Evolutionary conservation across 768 basidiomycete genomes (phyloP), one percentile per base, ranked within the genome.

Genomic region (Pulveroboletus frians): DNA sequence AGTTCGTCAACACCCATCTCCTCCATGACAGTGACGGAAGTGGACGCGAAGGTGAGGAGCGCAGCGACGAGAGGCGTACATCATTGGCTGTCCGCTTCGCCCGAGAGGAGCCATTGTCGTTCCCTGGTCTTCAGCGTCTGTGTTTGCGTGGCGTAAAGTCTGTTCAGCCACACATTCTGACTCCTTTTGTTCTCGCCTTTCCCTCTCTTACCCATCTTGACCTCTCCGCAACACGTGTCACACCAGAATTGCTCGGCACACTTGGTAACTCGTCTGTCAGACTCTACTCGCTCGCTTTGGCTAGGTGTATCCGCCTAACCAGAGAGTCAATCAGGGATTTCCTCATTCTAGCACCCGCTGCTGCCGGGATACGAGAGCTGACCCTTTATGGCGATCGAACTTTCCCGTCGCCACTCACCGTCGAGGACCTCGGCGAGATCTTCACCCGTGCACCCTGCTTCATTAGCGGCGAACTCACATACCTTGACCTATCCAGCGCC

Each of bases 351-450:
- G 84, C 88, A 2, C 79, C 79, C 0, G 83, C 81, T 5, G 79
- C 85, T 3, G 65, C 67, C 30, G 72, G 75, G 36, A 71, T 94
- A 45, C 74, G 71, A 31, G 90, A 98, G 62, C 76, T 99, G 29
- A 89, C 88, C 49, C 77, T 99, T 5, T 96, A 90, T 59, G 92
- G 92, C 23, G 93, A 96, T 62, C 76, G 75, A 67, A 91, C 92
- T 1, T 92, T 87, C 68, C 73, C 80, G 0, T 87, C 83, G 15
- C 82, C 88, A 3, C 73, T 97, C 29, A 75, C 78, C 7, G 72
- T 70, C 45, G 76, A 78, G 29, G 83, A 96, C 45, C 73, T 98
- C 14, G 54, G 62, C 15, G 75, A 80, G 20, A 81, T 97, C 38
- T 65, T 97, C 39, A 71, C 76, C 6, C 65, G 67, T 15, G 92